Conservation (phyloP, 176 grass and related monocot species). For the Tuctoria greenei region DNA sequence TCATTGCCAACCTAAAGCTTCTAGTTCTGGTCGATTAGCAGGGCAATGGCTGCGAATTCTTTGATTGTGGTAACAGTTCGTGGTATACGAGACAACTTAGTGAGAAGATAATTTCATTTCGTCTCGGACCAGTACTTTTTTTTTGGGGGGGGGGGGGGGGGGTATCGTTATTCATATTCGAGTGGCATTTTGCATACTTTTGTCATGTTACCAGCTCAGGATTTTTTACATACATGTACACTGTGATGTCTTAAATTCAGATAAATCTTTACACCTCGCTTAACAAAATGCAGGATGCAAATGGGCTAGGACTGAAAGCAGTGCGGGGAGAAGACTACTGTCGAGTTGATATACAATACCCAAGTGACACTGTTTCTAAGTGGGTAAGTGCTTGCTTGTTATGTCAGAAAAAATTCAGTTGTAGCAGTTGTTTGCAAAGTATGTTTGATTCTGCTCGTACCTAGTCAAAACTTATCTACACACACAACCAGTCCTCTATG, state of each 20-base stretch:
- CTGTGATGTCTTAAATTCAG: not conserved
- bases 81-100: not conserved
- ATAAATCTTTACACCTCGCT: not conserved
- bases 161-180: not conserved
- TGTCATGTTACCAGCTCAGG: constrained; percentile 1
- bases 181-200: not conserved
- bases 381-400: constrained; percentile 57
- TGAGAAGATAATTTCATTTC: not conserved
- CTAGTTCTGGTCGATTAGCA: not conserved
- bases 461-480: not conserved
- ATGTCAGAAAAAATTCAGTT: not conserved
- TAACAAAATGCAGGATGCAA: constrained; percentile 59
- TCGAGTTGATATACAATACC: constrained; percentile 66
- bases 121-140: not conserved
- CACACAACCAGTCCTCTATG: not conserved
- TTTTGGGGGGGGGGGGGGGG: no score
- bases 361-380: constrained; percentile 68
- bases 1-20: not conserved
- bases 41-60: not conserved
- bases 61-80: not conserved
- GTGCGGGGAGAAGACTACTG: constrained; percentile 56
- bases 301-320: constrained; percentile 78
- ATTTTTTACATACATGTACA: constrained; percentile 1
- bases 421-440: not conserved
- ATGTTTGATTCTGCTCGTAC: not conserved